Conservation (phyloP, 2,329 filamentous ascomycete genomes). For the Stachybotrys echinatus region DNA sequence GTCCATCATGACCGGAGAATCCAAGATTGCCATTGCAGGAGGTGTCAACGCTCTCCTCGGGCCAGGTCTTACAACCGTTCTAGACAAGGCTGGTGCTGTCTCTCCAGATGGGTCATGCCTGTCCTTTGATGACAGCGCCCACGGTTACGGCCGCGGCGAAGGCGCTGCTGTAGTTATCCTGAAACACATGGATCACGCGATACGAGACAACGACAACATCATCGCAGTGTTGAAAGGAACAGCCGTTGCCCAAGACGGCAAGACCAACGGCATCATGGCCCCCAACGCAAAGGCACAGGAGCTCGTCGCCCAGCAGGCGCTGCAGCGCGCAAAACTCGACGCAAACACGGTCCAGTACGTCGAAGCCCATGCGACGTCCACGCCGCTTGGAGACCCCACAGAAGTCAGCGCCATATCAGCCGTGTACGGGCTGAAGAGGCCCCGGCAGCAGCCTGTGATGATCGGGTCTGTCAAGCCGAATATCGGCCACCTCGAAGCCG, state of each 20-base stretch:
- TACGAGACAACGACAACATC: slow-evolving; percentile 21
- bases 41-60: neutral
- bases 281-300: neutral
- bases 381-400: slow-evolving; percentile 6
- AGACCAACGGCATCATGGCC: slow-evolving; percentile 1
- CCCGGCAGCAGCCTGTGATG: slow-evolving; percentile 3
- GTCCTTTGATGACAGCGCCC: slow-evolving; percentile 17
- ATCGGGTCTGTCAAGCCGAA: slow-evolving; percentile 13
- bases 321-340: neutral
- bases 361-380: slow-evolving; percentile 4
- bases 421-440: neutral
- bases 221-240: slow-evolving; percentile 6
- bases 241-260: slow-evolving; percentile 6
- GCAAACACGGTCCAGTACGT: neutral
- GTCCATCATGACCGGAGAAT: neutral
- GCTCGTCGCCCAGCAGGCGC: neutral
- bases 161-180: slow-evolving; percentile 39
- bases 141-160: slow-evolving; percentile 49
- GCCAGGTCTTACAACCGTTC: neutral
- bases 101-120: slow-evolving; percentile 3
- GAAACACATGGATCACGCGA: slow-evolving; percentile 37
- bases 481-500: slow-evolving; percentile 2
- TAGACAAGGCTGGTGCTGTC: slow-evolving; percentile 4
- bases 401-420: slow-evolving; percentile 4
- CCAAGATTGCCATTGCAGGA: neutral